phyloP scores from a whole-genome alignment of 306 rosid species.

The Trifolium dubium region DNA sequence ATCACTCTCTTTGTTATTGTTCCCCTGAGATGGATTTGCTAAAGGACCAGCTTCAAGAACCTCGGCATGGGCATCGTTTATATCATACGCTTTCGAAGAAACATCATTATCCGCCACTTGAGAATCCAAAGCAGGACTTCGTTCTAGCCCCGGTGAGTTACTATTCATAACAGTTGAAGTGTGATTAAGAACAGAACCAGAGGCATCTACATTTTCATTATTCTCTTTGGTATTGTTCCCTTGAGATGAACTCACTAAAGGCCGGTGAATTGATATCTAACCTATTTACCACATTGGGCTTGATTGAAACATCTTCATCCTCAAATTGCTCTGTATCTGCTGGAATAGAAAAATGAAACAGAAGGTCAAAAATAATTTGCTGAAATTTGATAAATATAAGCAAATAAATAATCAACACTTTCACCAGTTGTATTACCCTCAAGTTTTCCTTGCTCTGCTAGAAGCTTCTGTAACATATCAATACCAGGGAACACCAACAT shows the following conservation, averaged over 20 bases:
- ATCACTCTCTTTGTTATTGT: conserved; percentile 34
- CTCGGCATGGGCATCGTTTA: conserved; percentile 43
- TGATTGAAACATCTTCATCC: conserved; percentile 40
- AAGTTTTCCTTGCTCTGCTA: conserved; percentile 53
- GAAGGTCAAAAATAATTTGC: conserved; percentile 25
- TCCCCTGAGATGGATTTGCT: conserved; percentile 41
- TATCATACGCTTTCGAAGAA: conserved; percentile 45
- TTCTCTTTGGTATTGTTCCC: conserved; percentile 41
- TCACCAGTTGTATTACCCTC: conserved; percentile 52
- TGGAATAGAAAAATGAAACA: conserved; percentile 40
- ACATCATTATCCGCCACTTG: conserved; percentile 35
- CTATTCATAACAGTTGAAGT: conserved; percentile 19
- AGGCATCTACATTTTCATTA: conserved; percentile 38
- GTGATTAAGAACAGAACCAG: conserved; percentile 38
- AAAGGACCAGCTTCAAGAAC: conserved; percentile 52
- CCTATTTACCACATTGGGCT: conserved; percentile 42
- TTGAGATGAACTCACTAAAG: conserved; percentile 40
- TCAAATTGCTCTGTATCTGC: conserved; percentile 58
- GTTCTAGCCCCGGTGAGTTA: conserved; percentile 38
- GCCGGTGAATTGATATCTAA: conserved; percentile 53
- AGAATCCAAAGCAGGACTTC: conserved; percentile 33
- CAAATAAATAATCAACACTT: conserved; percentile 33
- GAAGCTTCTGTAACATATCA: conserved; percentile 89
- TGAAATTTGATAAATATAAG: conserved; percentile 20
- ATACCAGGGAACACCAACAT: conserved; percentile 97